Conservation (phyloP, 2,329 filamentous ascomycete species). For the Aspergillus neoniger region DNA sequence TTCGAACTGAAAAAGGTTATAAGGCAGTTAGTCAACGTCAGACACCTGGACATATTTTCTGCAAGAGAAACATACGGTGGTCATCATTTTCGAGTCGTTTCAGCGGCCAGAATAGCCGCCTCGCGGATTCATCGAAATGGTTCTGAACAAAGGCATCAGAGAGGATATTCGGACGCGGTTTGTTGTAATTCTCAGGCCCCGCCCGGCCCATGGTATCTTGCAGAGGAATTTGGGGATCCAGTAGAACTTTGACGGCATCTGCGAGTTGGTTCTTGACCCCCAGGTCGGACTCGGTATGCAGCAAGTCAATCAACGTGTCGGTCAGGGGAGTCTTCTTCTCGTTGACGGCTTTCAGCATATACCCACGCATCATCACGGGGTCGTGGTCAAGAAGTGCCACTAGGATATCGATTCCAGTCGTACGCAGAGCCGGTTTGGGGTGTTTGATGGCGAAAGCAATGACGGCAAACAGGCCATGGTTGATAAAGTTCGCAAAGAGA, state of each 20-base stretch:
- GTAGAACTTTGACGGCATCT: conserved; percentile 88
- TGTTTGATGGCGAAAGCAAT: conserved; percentile 91
- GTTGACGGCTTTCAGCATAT: conserved; percentile 87
- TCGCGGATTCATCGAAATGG: conserved; percentile 87
- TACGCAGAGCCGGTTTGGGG: conserved; percentile 77
- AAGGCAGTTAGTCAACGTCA: conserved; percentile 10
- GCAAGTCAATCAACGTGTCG: conserved; percentile 87
- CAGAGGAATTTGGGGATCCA: conserved; percentile 69
- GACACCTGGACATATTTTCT: neutral
- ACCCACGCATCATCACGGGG: conserved; percentile 87
- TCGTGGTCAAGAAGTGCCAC: conserved; percentile 96
- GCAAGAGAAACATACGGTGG: conserved; percentile 45
- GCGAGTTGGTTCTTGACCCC: conserved; percentile 95
- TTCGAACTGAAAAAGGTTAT: conserved; percentile 55
- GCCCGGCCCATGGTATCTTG: conserved; percentile 61
- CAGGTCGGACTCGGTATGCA: conserved; percentile 87
- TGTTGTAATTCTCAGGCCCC: conserved; percentile 68
- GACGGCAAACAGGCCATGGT: conserved; percentile 81
- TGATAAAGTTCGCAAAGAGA: conserved; percentile 87
- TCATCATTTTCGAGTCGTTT: conserved; percentile 72
- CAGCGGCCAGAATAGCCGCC: conserved; percentile 82
- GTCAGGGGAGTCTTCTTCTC: conserved; percentile 84
- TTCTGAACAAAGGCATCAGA: conserved; percentile 82
- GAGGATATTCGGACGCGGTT: conserved; percentile 68
- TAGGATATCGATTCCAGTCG: conserved; percentile 90